Evolutionary conservation across 192 early-diverging fungal genomes (phyloP), one percentile per base, ranked within the genome.

Genomic region (Backusella luteola): DNA sequence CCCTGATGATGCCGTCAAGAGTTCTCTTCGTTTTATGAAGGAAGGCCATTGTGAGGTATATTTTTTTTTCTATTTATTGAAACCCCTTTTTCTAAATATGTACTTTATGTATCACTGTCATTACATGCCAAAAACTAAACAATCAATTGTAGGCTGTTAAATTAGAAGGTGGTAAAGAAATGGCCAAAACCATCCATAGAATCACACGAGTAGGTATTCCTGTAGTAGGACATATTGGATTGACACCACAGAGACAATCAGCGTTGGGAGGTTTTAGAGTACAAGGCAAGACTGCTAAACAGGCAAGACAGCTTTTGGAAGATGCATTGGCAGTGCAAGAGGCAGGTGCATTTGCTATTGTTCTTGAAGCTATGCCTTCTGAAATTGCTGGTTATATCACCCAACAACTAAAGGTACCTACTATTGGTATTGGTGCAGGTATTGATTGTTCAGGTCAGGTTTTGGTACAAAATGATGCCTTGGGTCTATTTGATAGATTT

Each of bases 401-500:
- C 0, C 76, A 89, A 26, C 76, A 87, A 42, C 81, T 99, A 34
- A 69, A 68, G 3, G 90, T 98, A 42, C 97, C 97, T 8, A 99
- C 97, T 9, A 98, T 99, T 75, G 98, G 98, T 14, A 99, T 99
- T 79, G 98, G 98, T 52, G 96, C 98, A 7, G 97, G 97, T 8
- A 73, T 87, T 15, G 83, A 89, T 0, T 93, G 92, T 14, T 96
- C 94, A 21, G 98, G 98, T 19, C 98, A 99, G 82, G 97, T 98
- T 39, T 84, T 99, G 52, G 97, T 99, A 26, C 87, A 91, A 71
- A 87, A 94, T 76, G 98, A 99, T 78, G 93, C 93, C 86, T 76
- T 98, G 26, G 97, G 98, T 19, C 84, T 95, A 42, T 99, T 95
- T 85, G 97, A 97, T 79, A 88, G 91, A 17, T 95, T 98, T 68